Base-by-base conservation (phyloP, 371 early-diverging fungal genomes). In the Mortierella sp. region DNA sequence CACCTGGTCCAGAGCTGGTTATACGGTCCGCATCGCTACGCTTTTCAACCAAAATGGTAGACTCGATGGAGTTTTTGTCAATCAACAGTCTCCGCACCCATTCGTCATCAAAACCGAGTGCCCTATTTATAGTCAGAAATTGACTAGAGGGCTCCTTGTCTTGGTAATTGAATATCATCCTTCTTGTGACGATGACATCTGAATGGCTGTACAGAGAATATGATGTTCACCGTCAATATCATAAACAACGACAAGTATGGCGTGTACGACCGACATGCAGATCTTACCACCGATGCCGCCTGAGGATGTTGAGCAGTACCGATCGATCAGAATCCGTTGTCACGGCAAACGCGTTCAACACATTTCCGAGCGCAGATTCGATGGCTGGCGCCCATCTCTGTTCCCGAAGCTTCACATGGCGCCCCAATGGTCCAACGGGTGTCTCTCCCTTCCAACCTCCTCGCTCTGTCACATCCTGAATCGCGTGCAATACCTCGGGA, bases 371-470 rank as follows among this genome's bases (percentile, higher is more conserved):
- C 1, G 90, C 77, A 1, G 88, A 79, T 66, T 97, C 96, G 29
- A 96, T 73, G 1, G 87, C 81, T 4, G 82, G 71, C 0, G 86
- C 79, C 84, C 87, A 97, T 54, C 87, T 76, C 5, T 83, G 83
- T 22, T 89, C 58, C 49, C 79, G 81, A n/a, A 96, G 71, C 57
- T 86, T 87, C 28, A 95, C 67, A 53, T 83, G 88, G 27, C 81
- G 67, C 19, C 97, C 98, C 24, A 96, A 61, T 0, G 98, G 98
- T 0, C 98, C 98, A 9, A 96, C 67, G 3, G 98, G 98, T 21
- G 72, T 68, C 28, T 68, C 72, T 12, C 85, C 83, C 29, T 28
- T 56, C 69, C 69, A 76, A 0, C 69, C 77, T 24, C 57, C 37
- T 60, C 80, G 84, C 67, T 95, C 87, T 1, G 69, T 73, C 28